Evolutionary conservation across 2,329 filamentous ascomycete genomes (phyloP).

Genomic region (Fusarium duplospermum): DNA sequence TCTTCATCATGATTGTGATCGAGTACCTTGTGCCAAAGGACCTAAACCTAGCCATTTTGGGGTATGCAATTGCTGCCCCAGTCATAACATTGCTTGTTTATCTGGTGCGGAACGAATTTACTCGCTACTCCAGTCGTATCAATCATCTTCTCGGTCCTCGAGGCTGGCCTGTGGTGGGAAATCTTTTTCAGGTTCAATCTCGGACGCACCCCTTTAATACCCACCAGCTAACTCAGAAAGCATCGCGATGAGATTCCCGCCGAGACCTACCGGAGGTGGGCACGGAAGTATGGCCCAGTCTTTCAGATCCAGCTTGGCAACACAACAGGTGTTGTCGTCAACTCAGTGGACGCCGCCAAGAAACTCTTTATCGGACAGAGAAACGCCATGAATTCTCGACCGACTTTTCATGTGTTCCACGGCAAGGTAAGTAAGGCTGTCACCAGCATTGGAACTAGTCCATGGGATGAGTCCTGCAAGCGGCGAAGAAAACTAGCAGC

Average conservation of each 20-base stretch:
- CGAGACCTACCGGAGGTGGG: constrained; percentile 46
- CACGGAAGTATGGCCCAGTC: constrained; percentile 45
- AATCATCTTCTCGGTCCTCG: constrained; percentile 5
- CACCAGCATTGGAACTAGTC: constrained; percentile 70
- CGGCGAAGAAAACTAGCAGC: constrained; percentile 70
- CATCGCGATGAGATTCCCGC: constrained; percentile 16
- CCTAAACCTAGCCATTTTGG: neutral
- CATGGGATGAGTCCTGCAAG: constrained; percentile 77
- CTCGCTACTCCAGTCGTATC: neutral
- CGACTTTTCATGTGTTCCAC: constrained; percentile 72
- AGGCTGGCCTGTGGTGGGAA: constrained; percentile 16
- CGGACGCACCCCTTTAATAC: neutral
- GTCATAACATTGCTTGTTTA: neutral
- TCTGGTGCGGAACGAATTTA: neutral
- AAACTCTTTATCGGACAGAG: constrained; percentile 75
- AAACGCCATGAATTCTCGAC: constrained; percentile 72
- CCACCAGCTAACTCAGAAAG: neutral
- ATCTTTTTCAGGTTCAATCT: constrained; percentile 13
- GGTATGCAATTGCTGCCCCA: neutral
- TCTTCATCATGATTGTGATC: neutral
- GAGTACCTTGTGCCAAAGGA: neutral
- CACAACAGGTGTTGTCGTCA: constrained; percentile 74
- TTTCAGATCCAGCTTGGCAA: constrained; percentile 51
- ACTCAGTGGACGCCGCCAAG: constrained; percentile 73
- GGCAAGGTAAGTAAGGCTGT: constrained; percentile 61